These are phyloP conservation scores for Agaricales sp. DNA, from an alignment of 1,284 basidiomycete genomes.

Conservation along the genomic window DNA sequence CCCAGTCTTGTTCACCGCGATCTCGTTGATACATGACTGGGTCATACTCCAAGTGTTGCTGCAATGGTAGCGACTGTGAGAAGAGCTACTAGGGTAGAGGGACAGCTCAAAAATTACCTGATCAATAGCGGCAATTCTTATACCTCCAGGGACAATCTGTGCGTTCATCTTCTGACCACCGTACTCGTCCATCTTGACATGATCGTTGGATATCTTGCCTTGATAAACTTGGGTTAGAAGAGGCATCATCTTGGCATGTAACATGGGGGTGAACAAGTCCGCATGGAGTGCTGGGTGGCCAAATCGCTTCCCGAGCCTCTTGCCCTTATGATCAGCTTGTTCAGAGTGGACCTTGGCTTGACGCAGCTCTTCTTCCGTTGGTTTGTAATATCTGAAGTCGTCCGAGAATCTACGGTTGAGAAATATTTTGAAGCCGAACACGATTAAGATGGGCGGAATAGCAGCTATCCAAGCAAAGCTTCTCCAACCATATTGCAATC, in stretches of 20 bases:
- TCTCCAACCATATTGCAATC: slow-evolving; percentile 70
- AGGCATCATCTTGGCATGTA: slow-evolving; percentile 78
- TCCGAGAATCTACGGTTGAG: slow-evolving; percentile 58
- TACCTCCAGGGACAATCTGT: slow-evolving; percentile 60
- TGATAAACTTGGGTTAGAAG: slow-evolving; percentile 65
- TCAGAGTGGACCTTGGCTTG: slow-evolving; percentile 63
- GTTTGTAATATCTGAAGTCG: slow-evolving; percentile 73
- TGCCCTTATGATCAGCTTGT: slow-evolving; percentile 53
- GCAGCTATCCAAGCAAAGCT: slow-evolving; percentile 64
- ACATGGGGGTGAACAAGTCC: slow-evolving; percentile 80
- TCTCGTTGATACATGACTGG: slow-evolving; percentile 64
- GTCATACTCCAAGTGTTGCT: slow-evolving; percentile 70
- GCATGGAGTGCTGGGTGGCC: slow-evolving; percentile 76
- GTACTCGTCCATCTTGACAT: slow-evolving; percentile 61
- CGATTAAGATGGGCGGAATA: slow-evolving; percentile 68
- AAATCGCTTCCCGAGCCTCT: slow-evolving; percentile 74
- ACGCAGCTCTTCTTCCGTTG: slow-evolving; percentile 62
- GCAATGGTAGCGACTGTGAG: too few species aligned
- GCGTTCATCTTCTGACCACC: slow-evolving; percentile 67
- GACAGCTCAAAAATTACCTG: slow-evolving; percentile 32
- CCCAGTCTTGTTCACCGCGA: slow-evolving; percentile 74
- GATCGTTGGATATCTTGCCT: slow-evolving; percentile 55
- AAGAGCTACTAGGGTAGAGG: slow-evolving; percentile 8
- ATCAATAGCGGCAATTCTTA: slow-evolving; percentile 69
- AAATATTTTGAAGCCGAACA: slow-evolving; percentile 77